Percentiles rank a stretch among this genome's conserved stretches.
Evolutionary conservation across 192 early-diverging fungal species (phyloP).

Genomic region (Umbelopsis sp.): DNA sequence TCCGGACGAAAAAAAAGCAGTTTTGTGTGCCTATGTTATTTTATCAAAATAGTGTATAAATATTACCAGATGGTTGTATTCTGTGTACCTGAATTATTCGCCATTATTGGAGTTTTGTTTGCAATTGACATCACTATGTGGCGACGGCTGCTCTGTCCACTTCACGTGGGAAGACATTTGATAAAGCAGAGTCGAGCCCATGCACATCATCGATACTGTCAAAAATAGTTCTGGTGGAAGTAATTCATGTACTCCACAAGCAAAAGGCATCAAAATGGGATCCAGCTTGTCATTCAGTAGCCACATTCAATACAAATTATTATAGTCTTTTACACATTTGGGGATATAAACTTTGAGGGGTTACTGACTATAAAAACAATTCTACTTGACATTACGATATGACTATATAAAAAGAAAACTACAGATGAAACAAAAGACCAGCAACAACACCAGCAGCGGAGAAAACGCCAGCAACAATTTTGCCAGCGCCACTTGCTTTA

Average conservation of each 20-base stretch:
- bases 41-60: no score
- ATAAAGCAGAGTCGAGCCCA: no score
- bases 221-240: neutral
- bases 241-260: no score
- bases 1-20: no score
- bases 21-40: no score
- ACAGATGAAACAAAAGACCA: neutral
- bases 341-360: neutral
- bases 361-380: slow-evolving; percentile 1
- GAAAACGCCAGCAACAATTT: slow-evolving; percentile 1
- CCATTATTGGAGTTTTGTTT: no score
- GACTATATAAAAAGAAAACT: neutral
- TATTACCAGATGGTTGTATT: no score
- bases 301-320: slow-evolving; percentile 13
- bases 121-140: no score
- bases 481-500: neutral
- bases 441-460: slow-evolving; percentile 1
- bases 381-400: neutral
- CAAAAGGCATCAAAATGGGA: neutral
- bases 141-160: no score
- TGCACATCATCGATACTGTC: neutral
- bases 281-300: neutral
- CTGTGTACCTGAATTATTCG: no score
- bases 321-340: neutral
- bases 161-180: no score